Evolutionary conservation across 345 rosid genomes (phyloP).

Genomic region (Psidium guajava): DNA sequence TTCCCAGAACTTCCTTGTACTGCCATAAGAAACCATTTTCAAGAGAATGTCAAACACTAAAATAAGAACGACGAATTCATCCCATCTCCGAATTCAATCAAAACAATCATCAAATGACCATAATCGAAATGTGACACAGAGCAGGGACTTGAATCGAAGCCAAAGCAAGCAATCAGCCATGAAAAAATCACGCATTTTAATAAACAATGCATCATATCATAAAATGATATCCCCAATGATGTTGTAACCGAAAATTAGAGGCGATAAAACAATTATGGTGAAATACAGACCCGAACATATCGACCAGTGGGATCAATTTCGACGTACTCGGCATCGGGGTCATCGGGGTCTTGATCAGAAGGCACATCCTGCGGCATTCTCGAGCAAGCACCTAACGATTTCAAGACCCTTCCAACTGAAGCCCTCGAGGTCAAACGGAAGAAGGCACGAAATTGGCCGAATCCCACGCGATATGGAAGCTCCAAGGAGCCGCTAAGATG

Average conservation of each 20-base stretch:
- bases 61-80: neutral
- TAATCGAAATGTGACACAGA: neutral
- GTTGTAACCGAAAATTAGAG: neutral
- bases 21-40: slow-evolving; percentile 15
- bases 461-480: neutral
- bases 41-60: neutral
- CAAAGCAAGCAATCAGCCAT: neutral
- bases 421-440: neutral
- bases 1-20: slow-evolving; percentile 88
- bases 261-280: neutral
- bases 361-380: slow-evolving; percentile 51
- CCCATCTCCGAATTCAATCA: neutral
- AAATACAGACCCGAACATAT: slow-evolving; percentile 65
- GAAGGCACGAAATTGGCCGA: neutral
- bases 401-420: neutral
- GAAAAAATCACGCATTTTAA: neutral
- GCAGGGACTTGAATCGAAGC: neutral
- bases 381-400: neutral
- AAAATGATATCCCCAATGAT: neutral
- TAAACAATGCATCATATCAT: neutral
- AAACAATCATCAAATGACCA: neutral
- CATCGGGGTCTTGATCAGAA: slow-evolving; percentile 50
- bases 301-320: slow-evolving; percentile 89
- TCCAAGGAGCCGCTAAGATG: neutral
- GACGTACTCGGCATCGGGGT: slow-evolving; percentile 52